Base-by-base conservation (phyloP, 1,139 yeast genomes). In the Candida sp. region DNA sequence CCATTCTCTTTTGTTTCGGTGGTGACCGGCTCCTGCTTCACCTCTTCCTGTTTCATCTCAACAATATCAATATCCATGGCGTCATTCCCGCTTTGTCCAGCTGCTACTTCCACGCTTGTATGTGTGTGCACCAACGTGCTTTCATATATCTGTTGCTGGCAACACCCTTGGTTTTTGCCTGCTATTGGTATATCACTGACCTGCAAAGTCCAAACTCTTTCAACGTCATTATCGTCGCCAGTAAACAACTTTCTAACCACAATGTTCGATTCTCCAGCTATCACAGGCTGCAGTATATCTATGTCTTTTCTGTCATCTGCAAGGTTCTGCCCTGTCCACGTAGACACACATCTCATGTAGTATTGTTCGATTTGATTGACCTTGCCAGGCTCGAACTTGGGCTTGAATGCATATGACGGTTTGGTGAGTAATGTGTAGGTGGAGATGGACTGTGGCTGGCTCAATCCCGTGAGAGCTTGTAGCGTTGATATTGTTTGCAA, bases 181-280 rank as follows among this genome's bases (percentile, higher is more conserved):
- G 96, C 96, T 33, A 89, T 86, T 0, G 98, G 98, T 12, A 91
- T 87, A 69, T 92, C 98, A 7, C 85, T 75, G 25, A 88, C 77
- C 57, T 85, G 88, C 30, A 91, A 61, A 1, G 86, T 78, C 96
- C 96, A 89, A 37, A 59, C 64, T 52, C 64, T 59, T 68, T 75
- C 54, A 60, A 66, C 57, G 38, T 63, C 62, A 30, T 66, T 66
- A 26, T 67, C 70, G 37, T 67, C 69, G 17, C 67, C 69, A 25
- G 59, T 51, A 51, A 76, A 75, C 41, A 75, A 60, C 35, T 71
- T 59, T 42, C 65, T 69, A 42, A 61, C 58, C 6, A 69, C 54
- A 7, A 59, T 55, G 47, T 62, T 59, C 34, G 55, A 52, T 42
- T 56, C 59, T 32, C 51, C 64, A 40, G 59, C 49, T 4, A 67